These are phyloP conservation scores for Beauveria medogensis DNA, from an alignment of 2,329 filamentous ascomycete species.

Conservation along the genomic window DNA sequence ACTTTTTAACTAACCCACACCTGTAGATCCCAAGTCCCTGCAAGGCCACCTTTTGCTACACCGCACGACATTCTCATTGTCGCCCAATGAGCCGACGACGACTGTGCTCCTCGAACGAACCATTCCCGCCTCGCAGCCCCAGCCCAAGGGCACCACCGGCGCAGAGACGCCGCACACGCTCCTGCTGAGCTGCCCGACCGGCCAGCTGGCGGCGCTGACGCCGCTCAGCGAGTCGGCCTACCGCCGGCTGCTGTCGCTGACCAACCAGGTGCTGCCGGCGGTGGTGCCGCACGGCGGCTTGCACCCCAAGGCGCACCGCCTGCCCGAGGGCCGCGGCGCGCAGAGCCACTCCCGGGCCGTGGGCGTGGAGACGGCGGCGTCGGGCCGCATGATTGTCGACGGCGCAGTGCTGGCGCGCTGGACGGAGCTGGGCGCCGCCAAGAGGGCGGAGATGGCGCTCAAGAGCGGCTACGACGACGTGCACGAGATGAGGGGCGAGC, in stretches of 20 bases:
- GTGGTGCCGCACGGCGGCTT: constrained; percentile 71
- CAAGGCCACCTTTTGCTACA: constrained; percentile 82
- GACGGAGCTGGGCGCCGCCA: constrained; percentile 65
- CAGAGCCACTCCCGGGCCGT: constrained; percentile 28
- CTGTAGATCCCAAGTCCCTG: constrained; percentile 79
- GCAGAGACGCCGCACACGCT: constrained; percentile 35
- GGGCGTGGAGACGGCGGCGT: constrained; percentile 49
- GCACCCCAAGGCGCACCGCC: constrained; percentile 74
- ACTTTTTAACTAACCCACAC: background rate
- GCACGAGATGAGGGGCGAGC: constrained; percentile 61
- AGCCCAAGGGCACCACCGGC: constrained; percentile 19
- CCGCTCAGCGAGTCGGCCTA: constrained; percentile 74
- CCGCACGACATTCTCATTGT: constrained; percentile 79
- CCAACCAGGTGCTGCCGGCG: constrained; percentile 69
- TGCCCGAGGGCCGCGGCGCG: constrained; percentile 39
- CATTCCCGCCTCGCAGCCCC: constrained; percentile 33
- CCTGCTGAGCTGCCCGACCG: constrained; percentile 67
- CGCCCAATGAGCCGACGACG: constrained; percentile 65
- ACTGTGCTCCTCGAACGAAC: constrained; percentile 70
- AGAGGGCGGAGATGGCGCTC: constrained; percentile 63
- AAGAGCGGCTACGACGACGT: constrained; percentile 60
- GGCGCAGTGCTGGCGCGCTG: constrained; percentile 68
- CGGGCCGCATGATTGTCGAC: constrained; percentile 64
- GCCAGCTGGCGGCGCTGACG: constrained; percentile 67
- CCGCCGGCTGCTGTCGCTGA: constrained; percentile 71